Evolutionary conservation across 352 stramenopile species (phyloP).

Genomic region (Globisporangium spiculum): DNA sequence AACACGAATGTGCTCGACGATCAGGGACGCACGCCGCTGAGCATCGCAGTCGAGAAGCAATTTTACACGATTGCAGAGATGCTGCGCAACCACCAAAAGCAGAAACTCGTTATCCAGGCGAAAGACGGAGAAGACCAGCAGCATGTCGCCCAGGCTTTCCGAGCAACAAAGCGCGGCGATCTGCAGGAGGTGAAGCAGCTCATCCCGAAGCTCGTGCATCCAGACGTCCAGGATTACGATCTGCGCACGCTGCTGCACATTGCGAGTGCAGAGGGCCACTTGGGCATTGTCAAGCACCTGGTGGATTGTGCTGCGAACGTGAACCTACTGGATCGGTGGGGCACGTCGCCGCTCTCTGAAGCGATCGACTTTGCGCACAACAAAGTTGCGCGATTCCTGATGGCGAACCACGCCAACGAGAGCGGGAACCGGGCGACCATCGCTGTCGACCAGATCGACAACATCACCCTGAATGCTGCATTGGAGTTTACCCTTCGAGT

Average conservation of each 20-base stretch:
- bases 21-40: conserved; percentile 57
- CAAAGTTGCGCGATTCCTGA: conserved; percentile 61
- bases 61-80: conserved; percentile 56
- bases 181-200: conserved; percentile 43
- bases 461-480: conserved; percentile 43
- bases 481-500: conserved; percentile 69
- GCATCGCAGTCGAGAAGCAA: conserved; percentile 61
- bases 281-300: conserved; percentile 57
- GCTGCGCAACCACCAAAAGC: conserved; percentile 57
- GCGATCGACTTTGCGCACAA: conserved; percentile 81
- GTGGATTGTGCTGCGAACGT: conserved; percentile 71
- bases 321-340: conserved; percentile 78
- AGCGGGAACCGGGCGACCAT: conserved; percentile 56
- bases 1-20: conserved; percentile 54
- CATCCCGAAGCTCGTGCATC: conserved; percentile 54
- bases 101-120: conserved; percentile 32
- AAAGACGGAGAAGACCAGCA: conserved; percentile 37
- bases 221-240: conserved; percentile 76
- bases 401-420: conserved; percentile 59
- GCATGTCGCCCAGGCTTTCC: conserved; percentile 53
- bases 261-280: conserved; percentile 62
- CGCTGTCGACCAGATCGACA: conserved; percentile 62
- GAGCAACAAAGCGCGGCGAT: conserved; percentile 50
- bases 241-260: conserved; percentile 70
- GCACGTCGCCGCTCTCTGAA: conserved; percentile 68